Conservation (phyloP, 106 monocot genomes). For the Dactylorhiza incarnata region DNA sequence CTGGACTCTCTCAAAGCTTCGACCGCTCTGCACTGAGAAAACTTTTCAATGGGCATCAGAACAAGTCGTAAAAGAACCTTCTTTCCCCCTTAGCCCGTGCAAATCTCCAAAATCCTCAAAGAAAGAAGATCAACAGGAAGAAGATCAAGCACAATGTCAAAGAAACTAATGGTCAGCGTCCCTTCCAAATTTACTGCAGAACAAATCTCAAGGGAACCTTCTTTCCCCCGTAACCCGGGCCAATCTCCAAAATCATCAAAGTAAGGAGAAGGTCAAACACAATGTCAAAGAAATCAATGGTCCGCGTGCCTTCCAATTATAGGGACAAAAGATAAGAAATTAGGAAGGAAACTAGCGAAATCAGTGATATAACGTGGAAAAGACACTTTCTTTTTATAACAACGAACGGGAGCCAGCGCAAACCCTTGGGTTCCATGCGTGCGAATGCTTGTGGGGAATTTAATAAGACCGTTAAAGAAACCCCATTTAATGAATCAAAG, state of each 20-base stretch:
- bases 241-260: neutral
- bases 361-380: neutral
- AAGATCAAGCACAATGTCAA: neutral
- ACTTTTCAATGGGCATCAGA: neutral
- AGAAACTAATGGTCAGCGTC: neutral
- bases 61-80: neutral
- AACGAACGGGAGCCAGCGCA: neutral
- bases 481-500: neutral
- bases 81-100: neutral
- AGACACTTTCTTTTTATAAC: neutral
- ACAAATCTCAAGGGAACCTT: neutral
- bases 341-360: neutral
- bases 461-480: neutral
- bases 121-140: neutral
- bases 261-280: neutral
- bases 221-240: neutral
- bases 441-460: neutral
- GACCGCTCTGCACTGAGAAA: neutral
- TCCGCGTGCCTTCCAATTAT: neutral
- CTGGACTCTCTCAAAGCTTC: neutral
- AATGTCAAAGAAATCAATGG: neutral
- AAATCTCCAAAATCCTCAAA: neutral
- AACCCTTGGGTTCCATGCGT: neutral
- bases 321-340: neutral
- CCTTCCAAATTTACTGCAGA: neutral